Base-by-base conservation (phyloP, 148 eudicot species). In the Vaccinium macrocarpon region DNA sequence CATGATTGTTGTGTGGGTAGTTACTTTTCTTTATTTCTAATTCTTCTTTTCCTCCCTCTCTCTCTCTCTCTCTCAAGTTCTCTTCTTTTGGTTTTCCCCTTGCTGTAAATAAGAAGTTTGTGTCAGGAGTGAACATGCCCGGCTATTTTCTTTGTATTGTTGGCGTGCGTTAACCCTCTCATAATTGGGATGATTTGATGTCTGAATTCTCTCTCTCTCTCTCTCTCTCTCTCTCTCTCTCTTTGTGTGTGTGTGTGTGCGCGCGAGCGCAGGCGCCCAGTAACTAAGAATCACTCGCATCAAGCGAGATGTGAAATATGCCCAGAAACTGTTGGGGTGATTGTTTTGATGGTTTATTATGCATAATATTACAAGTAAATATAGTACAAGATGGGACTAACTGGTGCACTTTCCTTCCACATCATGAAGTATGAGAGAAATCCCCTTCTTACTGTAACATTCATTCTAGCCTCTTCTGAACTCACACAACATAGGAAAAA, bases 31-130 rank as follows among this genome's bases (percentile, higher is more conserved):
- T 48, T 42, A 0, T 53, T 7, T 70, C 57, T 27, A 32, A 42
- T 53, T 46, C 72, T 25, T 46, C 72, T 25, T 23, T 0, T 82
- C 2, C 5, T 7, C 6, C 27, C 0, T 82, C 2, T 32, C 13
- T 16, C 18, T 10, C 15, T 13, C 29, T 21, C 35, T 32, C 35
- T 35, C 42, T 10, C 1, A 0, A 66, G n/a, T 19, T 64, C 35
- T 52, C 38, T 49, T 76, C 55, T 49, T 3, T 78, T 29, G 12
- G 25, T 79, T 56, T 18, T 29, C 27, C 29, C 27, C 27, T 7
- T 84, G 62, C 76, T 84, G 86, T 84, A 84, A n/a, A 84, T 84
- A 84, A 32, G 55, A 79, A 49, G 3, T 29, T 79, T 62, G 71
- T 51, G 23, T 68, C 53, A 68, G 70, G 82, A 23, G 61, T n/a